Evolutionary conservation across 2,329 filamentous ascomycete species (phyloP).

Genomic region (Penicillium sp.): DNA sequence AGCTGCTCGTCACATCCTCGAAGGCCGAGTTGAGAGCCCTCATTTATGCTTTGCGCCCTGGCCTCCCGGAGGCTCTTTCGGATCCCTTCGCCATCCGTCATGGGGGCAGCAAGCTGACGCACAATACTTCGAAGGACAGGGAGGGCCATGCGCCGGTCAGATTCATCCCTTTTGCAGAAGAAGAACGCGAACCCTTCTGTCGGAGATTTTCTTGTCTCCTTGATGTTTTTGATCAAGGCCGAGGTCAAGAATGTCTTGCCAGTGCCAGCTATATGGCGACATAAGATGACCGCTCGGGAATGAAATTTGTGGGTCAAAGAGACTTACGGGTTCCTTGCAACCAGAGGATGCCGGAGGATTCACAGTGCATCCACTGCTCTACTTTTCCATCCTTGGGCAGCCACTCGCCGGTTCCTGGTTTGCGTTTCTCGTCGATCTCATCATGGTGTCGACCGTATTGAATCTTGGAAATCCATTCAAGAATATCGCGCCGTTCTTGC

Average conservation of each 20-base stretch:
- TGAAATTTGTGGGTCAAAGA: background rate
- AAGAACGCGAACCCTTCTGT: conserved; percentile 11
- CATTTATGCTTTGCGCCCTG: background rate
- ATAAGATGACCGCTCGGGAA: background rate
- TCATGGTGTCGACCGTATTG: conserved; percentile 14
- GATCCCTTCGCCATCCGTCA: conserved; percentile 10
- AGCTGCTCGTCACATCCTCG: background rate
- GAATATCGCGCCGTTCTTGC: background rate
- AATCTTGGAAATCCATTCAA: conserved; percentile 18
- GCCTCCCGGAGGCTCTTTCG: conserved; percentile 5
- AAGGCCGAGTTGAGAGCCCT: background rate
- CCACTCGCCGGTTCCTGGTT: conserved; percentile 14
- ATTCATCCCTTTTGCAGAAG: conserved; percentile 6
- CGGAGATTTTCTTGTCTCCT: background rate
- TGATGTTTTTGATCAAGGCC: conserved; percentile 22
- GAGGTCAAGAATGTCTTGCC: conserved; percentile 26
- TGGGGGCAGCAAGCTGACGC: conserved; percentile 25
- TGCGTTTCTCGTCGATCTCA: conserved; percentile 6
- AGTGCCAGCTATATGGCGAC: conserved; percentile 14
- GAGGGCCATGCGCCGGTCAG: conserved; percentile 20
- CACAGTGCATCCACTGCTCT: conserved; percentile 15
- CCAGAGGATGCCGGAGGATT: conserved; percentile 14
- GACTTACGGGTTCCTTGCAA: background rate
- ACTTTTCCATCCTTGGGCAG: conserved; percentile 11
- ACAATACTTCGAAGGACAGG: conserved; percentile 28